A percentile compares a stretch with the other conserved stretches of the same genome.
phyloP scores from a whole-genome alignment of 2,329 filamentous ascomycete species.

The Alternaria metachromatica region DNA sequence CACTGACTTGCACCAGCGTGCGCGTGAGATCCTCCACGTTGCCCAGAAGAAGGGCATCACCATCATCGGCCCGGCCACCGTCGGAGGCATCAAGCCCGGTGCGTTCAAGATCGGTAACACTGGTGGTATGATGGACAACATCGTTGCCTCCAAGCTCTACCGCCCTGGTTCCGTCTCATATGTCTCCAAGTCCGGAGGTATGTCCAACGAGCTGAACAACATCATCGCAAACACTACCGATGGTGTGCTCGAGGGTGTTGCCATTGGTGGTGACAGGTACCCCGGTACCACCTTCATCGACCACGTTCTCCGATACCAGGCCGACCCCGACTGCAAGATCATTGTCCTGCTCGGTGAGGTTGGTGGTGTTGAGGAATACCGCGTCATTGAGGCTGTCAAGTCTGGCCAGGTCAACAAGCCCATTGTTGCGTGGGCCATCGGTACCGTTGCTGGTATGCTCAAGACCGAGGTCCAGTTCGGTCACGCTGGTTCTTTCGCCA shows the following conservation, averaged over 20 bases:
- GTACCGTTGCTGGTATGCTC: conserved; percentile 99
- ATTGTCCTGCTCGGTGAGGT: conserved; percentile 95
- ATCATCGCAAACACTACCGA: conserved; percentile 96
- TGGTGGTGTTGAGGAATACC: conserved; percentile 99
- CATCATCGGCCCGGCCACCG: conserved; percentile 97
- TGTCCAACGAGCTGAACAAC: conserved; percentile 99
- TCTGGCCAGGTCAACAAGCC: conserved; percentile 95
- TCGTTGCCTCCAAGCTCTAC: conserved; percentile 99
- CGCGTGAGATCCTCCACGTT: conserved; percentile 95
- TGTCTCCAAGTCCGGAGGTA: conserved; percentile 99
- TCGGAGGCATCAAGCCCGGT: conserved; percentile 99
- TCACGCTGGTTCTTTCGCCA: conserved; percentile 97
- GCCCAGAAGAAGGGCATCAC: conserved; percentile 98
- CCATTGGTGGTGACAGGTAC: conserved; percentile 98
- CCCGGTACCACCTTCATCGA: conserved; percentile 99
- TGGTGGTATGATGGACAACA: conserved; percentile 99
- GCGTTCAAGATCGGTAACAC: conserved; percentile 99
- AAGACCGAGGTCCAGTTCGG: conserved; percentile 99
- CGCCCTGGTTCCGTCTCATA: conserved; percentile 98
- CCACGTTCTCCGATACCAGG: conserved; percentile 94
- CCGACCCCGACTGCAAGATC: conserved; percentile 97
- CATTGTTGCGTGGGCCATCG: conserved; percentile 98
- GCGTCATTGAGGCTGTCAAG: conserved; percentile 98
- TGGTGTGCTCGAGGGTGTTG: conserved; percentile 98
- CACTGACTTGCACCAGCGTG: conserved; percentile 66